phyloP scores from a whole-genome alignment of 73 alveolate genomes.

The Blepharisma stoltei region DNA sequence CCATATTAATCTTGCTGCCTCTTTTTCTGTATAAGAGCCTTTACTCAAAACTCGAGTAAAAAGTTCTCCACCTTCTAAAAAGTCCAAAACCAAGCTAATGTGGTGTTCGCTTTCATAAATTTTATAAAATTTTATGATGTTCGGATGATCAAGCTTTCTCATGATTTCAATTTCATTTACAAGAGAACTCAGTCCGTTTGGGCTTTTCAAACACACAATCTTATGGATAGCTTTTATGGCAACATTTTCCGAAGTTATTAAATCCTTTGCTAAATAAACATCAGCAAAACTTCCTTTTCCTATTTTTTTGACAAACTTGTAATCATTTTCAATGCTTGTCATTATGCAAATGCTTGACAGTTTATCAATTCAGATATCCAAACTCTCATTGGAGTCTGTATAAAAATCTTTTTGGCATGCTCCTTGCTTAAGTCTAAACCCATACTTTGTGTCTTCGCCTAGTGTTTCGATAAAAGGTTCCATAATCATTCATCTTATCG shows the following conservation, averaged over 20 bases:
- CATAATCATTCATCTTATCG: no score
- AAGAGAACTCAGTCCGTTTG: background rate
- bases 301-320: background rate
- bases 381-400: no score
- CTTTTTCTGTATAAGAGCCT: conserved; percentile 52
- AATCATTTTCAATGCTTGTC: no score
- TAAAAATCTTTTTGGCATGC: no score
- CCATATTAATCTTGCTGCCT: conserved; percentile 60
- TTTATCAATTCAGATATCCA: no score
- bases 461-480: no score
- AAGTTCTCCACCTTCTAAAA: conserved; percentile 65
- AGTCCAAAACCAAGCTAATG: conserved; percentile 64
- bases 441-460: no score
- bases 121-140: conserved; percentile 72
- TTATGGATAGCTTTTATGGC: background rate
- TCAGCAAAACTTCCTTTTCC: conserved; percentile 25
- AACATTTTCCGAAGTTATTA: background rate
- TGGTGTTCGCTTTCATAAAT: conserved; percentile 65
- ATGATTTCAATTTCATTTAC: conserved; percentile 59
- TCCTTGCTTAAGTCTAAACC: no score
- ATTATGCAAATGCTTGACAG: no score
- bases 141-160: conserved; percentile 74
- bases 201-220: background rate
- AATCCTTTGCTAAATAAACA: background rate
- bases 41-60: conserved; percentile 41